Evolutionary conservation across 257 asterid species (phyloP).

Genomic region (Penstemon newberryi): DNA sequence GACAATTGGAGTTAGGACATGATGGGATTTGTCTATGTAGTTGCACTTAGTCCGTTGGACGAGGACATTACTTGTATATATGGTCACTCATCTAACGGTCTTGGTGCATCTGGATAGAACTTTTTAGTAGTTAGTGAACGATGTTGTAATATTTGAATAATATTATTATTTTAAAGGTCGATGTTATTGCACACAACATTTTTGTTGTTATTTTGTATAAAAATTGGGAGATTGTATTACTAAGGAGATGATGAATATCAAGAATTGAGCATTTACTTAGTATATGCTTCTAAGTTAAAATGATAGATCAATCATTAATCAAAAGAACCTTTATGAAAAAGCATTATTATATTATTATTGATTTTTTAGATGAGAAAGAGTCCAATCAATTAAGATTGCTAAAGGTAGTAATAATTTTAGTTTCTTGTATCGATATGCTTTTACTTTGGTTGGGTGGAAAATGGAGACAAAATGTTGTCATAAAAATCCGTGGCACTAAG

Average conservation of each 20-base stretch:
- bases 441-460: conserved; percentile 9
- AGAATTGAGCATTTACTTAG: too few species aligned
- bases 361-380: neutral
- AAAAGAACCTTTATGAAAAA: too few species aligned
- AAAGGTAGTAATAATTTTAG: conserved; percentile 18
- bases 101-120: neutral
- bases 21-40: neutral
- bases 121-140: neutral
- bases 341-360: too few species aligned
- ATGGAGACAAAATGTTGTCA: conserved; percentile 58
- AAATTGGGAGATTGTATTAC: too few species aligned
- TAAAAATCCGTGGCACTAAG: conserved; percentile 22
- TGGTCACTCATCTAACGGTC: neutral
- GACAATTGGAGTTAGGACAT: neutral
- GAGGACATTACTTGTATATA: neutral
- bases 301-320: too few species aligned
- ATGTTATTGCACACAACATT: too few species aligned
- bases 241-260: too few species aligned
- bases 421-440: neutral
- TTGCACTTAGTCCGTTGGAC: conserved; percentile 8
- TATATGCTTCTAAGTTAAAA: too few species aligned
- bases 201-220: too few species aligned
- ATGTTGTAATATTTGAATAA: too few species aligned
- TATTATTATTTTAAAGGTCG: too few species aligned
- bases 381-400: neutral